These are phyloP conservation scores for Penicillium longicatenatum DNA, from an alignment of 495 filamentous ascomycete genomes.

Conservation along the genomic window DNA sequence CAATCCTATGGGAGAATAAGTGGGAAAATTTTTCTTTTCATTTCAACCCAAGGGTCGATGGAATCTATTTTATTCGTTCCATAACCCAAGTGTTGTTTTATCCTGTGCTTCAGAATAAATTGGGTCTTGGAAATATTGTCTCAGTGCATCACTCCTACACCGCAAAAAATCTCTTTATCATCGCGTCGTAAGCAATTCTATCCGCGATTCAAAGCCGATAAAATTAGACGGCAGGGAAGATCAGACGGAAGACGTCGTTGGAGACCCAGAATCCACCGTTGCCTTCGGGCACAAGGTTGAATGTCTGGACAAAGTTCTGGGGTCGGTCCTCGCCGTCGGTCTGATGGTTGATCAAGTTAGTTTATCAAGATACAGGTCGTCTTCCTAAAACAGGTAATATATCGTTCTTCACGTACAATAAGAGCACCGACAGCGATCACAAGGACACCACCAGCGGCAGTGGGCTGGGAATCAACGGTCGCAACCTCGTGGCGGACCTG, in stretches of 20 bases:
- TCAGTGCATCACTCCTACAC: slow-evolving; percentile 3
- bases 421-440: slow-evolving; percentile 85
- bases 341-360: slow-evolving; percentile 42
- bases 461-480: slow-evolving; percentile 78
- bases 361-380: not conserved
- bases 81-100: not conserved
- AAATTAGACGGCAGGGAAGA: slow-evolving; percentile 52
- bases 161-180: slow-evolving; percentile 15
- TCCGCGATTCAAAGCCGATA: not conserved
- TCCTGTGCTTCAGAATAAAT: slow-evolving; percentile 1
- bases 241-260: slow-evolving; percentile 90
- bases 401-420: slow-evolving; percentile 55
- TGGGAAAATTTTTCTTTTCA: not conserved
- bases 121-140: not conserved
- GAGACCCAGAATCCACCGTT: slow-evolving; percentile 75
- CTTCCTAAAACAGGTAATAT: not conserved
- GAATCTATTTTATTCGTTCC: not conserved
- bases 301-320: slow-evolving; percentile 83
- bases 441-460: slow-evolving; percentile 64
- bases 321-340: slow-evolving; percentile 78
- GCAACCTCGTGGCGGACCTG: slow-evolving; percentile 70
- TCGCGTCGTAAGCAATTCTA: slow-evolving; percentile 24
- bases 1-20: too few relatives aligned
- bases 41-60: not conserved
- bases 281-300: slow-evolving; percentile 76